Conservation (phyloP, 345 rosid species). For the Eucalyptus regnans region DNA sequence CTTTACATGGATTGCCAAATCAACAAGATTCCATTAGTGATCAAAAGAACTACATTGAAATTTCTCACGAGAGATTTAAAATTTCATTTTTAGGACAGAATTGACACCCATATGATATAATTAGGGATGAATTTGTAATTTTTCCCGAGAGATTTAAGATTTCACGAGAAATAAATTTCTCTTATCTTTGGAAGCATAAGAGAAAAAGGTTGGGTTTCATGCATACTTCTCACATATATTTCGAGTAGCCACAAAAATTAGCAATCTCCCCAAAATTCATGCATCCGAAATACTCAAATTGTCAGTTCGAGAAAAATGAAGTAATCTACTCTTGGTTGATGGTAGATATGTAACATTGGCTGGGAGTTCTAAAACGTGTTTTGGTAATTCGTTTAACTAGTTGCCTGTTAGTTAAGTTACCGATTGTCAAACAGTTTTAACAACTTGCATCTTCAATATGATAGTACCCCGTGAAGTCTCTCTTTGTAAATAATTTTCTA, state of each 20-base stretch:
- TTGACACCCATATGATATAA: accelerated
- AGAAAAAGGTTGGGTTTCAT: background rate
- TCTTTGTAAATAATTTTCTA: too few relatives aligned
- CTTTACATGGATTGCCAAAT: background rate
- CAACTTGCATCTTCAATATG: accelerated
- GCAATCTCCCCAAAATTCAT: background rate
- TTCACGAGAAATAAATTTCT: too few relatives aligned
- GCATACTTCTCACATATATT: background rate
- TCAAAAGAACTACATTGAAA: background rate
- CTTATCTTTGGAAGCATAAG: background rate
- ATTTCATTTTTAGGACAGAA: accelerated
- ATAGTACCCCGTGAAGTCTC: background rate
- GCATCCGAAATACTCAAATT: background rate
- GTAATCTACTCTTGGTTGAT: background rate
- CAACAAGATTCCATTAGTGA: accelerated
- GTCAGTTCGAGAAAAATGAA: background rate
- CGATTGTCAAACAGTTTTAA: background rate
- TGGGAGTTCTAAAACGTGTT: background rate
- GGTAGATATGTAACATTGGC: background rate
- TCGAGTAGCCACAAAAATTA: background rate
- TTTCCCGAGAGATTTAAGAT: background rate
- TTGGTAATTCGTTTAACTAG: too few relatives aligned
- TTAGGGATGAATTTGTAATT: background rate
- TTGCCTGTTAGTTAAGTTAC: background rate
- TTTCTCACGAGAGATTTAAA: background rate